Evolutionary conservation across 75 land plant genomes (phyloP).

Genomic region (Pseudotsuga menziesii): DNA sequence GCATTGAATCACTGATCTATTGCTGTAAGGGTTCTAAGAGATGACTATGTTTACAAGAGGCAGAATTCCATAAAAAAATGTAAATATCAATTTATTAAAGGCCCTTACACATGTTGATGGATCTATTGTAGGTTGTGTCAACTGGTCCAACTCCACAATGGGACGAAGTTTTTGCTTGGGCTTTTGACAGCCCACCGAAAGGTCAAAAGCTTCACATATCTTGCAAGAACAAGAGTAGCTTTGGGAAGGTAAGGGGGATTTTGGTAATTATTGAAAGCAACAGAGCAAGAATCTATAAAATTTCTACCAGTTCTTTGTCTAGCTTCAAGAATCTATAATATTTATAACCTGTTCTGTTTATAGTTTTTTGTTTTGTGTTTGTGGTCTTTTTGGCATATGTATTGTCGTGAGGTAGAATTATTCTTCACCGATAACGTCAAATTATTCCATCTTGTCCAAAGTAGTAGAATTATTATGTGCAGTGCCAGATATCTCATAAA

Average conservation of each 20-base stretch:
- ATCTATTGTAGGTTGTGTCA: conserved; percentile 64
- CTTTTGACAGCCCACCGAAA: conserved; percentile 96
- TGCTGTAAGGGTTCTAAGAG: background rate
- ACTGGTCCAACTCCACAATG: conserved; percentile 95
- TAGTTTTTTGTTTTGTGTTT: background rate
- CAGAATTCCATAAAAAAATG: background rate
- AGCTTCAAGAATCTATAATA: background rate
- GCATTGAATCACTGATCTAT: background rate
- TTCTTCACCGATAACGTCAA: background rate
- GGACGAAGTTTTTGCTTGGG: conserved; percentile 97
- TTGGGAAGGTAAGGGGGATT: conserved; percentile 79
- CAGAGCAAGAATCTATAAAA: background rate
- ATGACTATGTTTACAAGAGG: background rate
- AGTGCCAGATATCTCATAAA: background rate
- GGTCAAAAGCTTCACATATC: conserved; percentile 99
- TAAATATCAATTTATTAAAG: background rate
- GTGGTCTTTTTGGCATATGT: background rate
- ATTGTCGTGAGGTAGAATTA: background rate
- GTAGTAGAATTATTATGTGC: background rate
- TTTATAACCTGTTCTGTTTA: background rate
- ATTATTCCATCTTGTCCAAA: background rate
- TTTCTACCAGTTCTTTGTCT: background rate
- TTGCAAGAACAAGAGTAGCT: conserved; percentile 97
- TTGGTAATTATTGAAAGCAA: background rate
- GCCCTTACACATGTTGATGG: background rate